Percentiles rank a stretch among this genome's conserved stretches.
Conservation (phyloP, 2,329 filamentous ascomycete genomes). For the Botrytis hyacinthi region DNA sequence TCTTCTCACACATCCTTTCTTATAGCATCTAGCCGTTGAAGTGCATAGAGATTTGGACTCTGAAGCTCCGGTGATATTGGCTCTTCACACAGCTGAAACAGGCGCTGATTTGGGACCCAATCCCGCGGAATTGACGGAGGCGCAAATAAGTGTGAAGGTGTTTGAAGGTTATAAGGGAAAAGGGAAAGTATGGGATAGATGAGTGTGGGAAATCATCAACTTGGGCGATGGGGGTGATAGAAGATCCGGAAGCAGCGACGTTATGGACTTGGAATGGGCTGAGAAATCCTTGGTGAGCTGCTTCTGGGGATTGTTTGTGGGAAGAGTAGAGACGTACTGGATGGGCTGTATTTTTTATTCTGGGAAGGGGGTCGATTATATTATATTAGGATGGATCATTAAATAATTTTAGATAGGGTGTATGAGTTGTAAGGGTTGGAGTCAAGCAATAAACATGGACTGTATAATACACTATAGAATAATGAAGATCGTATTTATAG, state of each 20-base stretch:
- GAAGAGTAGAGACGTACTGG: neutral
- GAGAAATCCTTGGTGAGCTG: slow-evolving; percentile 4
- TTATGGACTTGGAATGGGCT: slow-evolving; percentile 13
- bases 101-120: neutral
- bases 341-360: neutral
- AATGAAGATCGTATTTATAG: neutral
- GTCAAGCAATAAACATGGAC: neutral
- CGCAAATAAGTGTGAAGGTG: neutral
- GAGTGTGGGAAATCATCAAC: neutral
- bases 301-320: neutral
- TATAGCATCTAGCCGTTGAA: slow-evolving; percentile 5
- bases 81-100: slow-evolving; percentile 5
- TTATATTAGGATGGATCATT: neutral
- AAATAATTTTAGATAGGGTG: neutral
- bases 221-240: neutral
- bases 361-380: neutral
- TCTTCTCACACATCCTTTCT: neutral
- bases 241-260: neutral
- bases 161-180: neutral
- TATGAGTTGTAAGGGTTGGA: rapidly evolving
- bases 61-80: neutral
- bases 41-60: neutral
- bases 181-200: slow-evolving; percentile 1
- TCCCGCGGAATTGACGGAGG: neutral
- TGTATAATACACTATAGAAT: neutral